Evolutionary conservation across 2,329 filamentous ascomycete species (phyloP).

Genomic region (Fusarium albosuccineum): DNA sequence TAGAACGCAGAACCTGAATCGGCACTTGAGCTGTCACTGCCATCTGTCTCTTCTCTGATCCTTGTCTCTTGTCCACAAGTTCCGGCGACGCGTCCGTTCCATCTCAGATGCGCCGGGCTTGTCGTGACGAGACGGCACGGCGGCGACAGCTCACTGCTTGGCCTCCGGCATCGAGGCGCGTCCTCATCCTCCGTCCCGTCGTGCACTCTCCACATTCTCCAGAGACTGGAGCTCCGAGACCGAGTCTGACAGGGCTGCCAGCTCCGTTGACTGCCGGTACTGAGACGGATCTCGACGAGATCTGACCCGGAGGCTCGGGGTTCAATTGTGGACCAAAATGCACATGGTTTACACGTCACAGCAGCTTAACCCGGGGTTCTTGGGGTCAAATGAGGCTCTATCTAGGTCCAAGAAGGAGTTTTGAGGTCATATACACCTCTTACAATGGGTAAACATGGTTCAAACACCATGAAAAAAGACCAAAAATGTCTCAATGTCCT

Average conservation of each 20-base stretch:
- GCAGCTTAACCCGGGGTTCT: constrained; percentile 29
- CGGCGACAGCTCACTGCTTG: constrained; percentile 18
- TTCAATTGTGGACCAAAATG: constrained; percentile 40
- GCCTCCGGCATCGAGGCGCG: constrained; percentile 11
- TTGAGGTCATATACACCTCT: constrained; percentile 8
- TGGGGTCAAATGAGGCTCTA: constrained; percentile 21
- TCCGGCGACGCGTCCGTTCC: constrained; percentile 31
- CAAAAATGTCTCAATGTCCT: constrained; percentile 5
- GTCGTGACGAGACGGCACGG: constrained; percentile 11
- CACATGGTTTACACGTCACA: constrained; percentile 36
- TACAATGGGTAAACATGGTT: background rate
- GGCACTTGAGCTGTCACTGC: background rate
- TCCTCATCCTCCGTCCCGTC: constrained; percentile 20
- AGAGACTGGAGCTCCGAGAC: constrained; percentile 27
- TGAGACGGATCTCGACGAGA: constrained; percentile 30
- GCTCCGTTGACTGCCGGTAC: constrained; percentile 25
- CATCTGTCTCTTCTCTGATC: constrained; percentile 3
- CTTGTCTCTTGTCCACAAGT: constrained; percentile 1
- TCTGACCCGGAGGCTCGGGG: constrained; percentile 25
- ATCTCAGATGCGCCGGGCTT: constrained; percentile 19
- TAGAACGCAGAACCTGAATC: background rate
- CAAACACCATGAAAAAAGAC: background rate
- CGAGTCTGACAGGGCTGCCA: constrained; percentile 26
- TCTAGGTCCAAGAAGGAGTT: background rate
- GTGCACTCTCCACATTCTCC: constrained; percentile 31